Percentiles rank a stretch among this genome's conserved stretches.
Conservation (phyloP, 2,329 filamentous ascomycete genomes). For the Sordariomycetes sp. region DNA sequence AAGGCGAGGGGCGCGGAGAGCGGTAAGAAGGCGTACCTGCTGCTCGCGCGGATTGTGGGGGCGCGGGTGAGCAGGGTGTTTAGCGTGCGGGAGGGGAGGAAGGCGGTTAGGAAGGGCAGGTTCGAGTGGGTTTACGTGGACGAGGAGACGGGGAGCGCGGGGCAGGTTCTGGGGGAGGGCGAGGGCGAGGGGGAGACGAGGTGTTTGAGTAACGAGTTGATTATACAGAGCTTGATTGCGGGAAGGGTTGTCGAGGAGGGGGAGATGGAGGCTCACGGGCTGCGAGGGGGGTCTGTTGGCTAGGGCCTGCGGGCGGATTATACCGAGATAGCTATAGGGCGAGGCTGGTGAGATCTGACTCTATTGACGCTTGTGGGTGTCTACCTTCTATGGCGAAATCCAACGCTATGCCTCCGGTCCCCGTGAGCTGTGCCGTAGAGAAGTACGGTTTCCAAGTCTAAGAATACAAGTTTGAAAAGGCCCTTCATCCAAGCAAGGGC, state of each 20-base stretch:
- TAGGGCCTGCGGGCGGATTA: background rate
- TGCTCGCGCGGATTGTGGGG: conserved; percentile 69
- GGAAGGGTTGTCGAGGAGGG: conserved; percentile 63
- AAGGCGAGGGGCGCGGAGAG: conserved; percentile 53
- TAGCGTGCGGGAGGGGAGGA: conserved; percentile 54
- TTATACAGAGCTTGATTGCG: conserved; percentile 86
- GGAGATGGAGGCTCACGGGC: conserved; percentile 17
- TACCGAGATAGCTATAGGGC: too few relatives aligned
- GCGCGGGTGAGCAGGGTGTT: conserved; percentile 58
- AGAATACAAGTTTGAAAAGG: too few relatives aligned
- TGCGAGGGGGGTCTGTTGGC: background rate
- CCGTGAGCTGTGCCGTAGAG: too few relatives aligned
- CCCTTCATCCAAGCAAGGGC: too few relatives aligned
- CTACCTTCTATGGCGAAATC: too few relatives aligned
- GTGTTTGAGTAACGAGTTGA: conserved; percentile 72
- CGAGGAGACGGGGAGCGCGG: conserved; percentile 44
- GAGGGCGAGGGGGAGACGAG: conserved; percentile 32
- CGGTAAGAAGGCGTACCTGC: conserved; percentile 62
- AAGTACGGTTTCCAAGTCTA: too few relatives aligned
- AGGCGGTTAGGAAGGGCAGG: conserved; percentile 35
- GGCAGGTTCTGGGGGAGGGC: conserved; percentile 30
- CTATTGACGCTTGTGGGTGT: too few relatives aligned
- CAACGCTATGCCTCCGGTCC: too few relatives aligned
- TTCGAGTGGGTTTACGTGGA: conserved; percentile 80
- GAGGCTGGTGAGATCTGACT: too few relatives aligned